Percentiles rank a stretch among this genome's conserved stretches.
Conservation (phyloP, 2,329 filamentous ascomycete genomes). For the Penicillium sp. region DNA sequence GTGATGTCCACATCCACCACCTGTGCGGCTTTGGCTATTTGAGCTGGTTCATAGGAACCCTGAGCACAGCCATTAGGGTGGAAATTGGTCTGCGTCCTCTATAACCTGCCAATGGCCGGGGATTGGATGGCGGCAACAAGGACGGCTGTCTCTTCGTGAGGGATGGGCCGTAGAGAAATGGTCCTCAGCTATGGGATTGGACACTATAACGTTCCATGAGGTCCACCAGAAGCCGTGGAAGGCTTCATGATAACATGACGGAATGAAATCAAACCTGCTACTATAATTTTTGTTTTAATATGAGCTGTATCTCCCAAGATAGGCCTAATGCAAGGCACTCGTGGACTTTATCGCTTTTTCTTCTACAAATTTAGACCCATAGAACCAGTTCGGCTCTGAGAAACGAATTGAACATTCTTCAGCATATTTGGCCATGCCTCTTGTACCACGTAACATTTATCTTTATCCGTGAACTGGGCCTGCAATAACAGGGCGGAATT, state of each 20-base stretch:
- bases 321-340: neutral
- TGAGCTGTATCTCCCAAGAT: neutral
- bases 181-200: neutral
- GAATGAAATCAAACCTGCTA: neutral
- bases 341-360: neutral
- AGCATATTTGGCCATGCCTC: neutral
- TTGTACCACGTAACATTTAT: neutral
- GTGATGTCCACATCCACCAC: neutral
- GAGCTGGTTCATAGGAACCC: neutral
- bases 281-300: neutral
- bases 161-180: neutral
- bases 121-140: neutral
- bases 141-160: neutral
- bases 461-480: neutral
- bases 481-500: constrained; percentile 1
- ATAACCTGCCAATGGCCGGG: neutral
- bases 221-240: neutral
- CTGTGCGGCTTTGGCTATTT: neutral
- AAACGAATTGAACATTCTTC: neutral
- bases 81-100: no score
- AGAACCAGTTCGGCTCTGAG: no score
- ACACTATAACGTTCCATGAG: neutral
- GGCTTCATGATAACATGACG: neutral
- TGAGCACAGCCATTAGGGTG: neutral
- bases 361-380: no score